Base-by-base conservation (phyloP, 108 stramenopile species). In the Cyclostephanos tholiformis region DNA sequence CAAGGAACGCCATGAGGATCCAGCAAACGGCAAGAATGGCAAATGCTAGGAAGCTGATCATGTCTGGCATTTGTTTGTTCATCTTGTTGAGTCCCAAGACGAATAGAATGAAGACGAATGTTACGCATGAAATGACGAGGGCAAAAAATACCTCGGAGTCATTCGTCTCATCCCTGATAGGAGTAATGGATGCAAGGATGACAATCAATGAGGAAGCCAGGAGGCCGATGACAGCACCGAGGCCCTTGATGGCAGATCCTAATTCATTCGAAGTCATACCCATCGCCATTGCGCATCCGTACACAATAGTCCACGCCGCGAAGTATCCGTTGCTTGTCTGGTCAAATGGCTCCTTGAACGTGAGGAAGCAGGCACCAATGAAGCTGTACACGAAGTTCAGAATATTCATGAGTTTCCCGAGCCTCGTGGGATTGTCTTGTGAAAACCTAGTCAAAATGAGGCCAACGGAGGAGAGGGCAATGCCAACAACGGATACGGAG, bases 291-390 rank as follows among this genome's bases (percentile, higher is more conserved):
- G 72, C 70, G 82, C 52, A 36, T 36, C 74, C 79, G 63, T 67
- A 75, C 13, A 84, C 72, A 39, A 60, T 25, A 19, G 58, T 67
- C 87, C 87, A 87, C 6, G 77, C 61, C 20, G 87, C 87, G 63
- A 87, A 87, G 62, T 83, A 87, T 22, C 87, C 87, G 67, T 83
- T 87, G 25, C 77, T 72, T 11, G 81, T 83, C 14, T 11, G 13
- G 17, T 26, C 19, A 36, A 86, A 86, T 35, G 86, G 86, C 11
- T 49, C 62, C 50, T 43, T 38, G 52, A 85, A 87, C 12, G 87
- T 87, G 49, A 87, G 61, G 56, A 87, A 64, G 65, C 87, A 82
- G 52, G 82, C 87, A 51, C 74, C 84, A 52, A 85, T 53, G 22
- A 80, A 71, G 27, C 69, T 61, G 84, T 84, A 87, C 0, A 72